These are phyloP conservation scores for Clarireedia sp. DNA, from an alignment of 2,329 filamentous ascomycete genomes.

Conservation along the genomic window DNA sequence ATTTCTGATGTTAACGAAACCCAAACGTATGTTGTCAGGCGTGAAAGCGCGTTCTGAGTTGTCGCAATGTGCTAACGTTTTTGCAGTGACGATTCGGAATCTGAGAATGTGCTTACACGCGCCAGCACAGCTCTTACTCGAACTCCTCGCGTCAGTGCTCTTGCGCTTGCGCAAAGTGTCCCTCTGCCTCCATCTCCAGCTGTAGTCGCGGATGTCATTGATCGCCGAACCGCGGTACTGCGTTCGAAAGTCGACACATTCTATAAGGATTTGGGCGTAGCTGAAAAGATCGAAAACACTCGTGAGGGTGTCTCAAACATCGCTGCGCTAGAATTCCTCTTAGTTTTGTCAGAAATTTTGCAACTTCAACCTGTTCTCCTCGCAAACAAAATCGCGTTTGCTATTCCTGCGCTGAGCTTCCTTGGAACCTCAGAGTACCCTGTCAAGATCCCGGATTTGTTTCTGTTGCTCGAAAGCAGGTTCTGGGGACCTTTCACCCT, in stretches of 20 bases:
- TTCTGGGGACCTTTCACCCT: constrained; percentile 81
- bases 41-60: constrained; percentile 14
- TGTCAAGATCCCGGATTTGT: constrained; percentile 71
- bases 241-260: constrained; percentile 56
- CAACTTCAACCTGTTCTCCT: constrained; percentile 64
- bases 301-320: constrained; percentile 68
- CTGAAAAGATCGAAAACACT: constrained; percentile 55
- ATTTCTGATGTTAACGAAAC: constrained; percentile 10
- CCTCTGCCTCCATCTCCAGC: constrained; percentile 75
- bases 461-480: constrained; percentile 61
- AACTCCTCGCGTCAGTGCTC: constrained; percentile 25
- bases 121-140: constrained; percentile 25
- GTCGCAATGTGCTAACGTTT: constrained; percentile 14
- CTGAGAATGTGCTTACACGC: constrained; percentile 24
- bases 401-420: constrained; percentile 53
- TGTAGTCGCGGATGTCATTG: constrained; percentile 67
- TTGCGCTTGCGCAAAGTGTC: constrained; percentile 45
- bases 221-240: constrained; percentile 59
- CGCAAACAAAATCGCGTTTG: constrained; percentile 63
- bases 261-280: constrained; percentile 59
- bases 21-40: constrained; percentile 23
- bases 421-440: constrained; percentile 50
- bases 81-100: constrained; percentile 28
- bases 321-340: constrained; percentile 59
- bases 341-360: constrained; percentile 62